A percentile compares a stretch with the other conserved stretches of the same genome.
These are phyloP conservation scores for Gymnopus androsaceus DNA, from an alignment of 1,284 basidiomycete species.

Conservation along the genomic window DNA sequence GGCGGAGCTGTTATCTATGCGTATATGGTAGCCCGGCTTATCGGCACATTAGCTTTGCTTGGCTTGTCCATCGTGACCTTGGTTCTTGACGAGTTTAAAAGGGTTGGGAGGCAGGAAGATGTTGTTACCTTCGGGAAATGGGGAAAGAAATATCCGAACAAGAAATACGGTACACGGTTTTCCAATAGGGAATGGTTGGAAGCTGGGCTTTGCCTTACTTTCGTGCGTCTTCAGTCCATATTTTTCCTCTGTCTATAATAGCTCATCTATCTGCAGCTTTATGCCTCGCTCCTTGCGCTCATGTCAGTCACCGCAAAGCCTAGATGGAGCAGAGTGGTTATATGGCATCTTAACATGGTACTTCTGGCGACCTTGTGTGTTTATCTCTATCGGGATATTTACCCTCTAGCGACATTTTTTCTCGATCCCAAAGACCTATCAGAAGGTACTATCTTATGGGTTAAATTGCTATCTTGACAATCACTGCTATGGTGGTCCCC, in stretches of 20 bases:
- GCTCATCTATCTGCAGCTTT: constrained; percentile 21
- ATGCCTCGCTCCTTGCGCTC: constrained; percentile 34
- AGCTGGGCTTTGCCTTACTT: constrained; percentile 35
- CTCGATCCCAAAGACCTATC: constrained; percentile 32
- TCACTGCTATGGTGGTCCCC: constrained; percentile 38
- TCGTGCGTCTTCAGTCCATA: constrained; percentile 28
- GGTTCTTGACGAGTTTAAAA: constrained; percentile 24
- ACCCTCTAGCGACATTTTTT: constrained; percentile 57
- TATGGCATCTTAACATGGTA: constrained; percentile 37
- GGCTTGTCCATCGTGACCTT: constrained; percentile 37
- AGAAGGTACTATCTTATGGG: constrained; percentile 41
- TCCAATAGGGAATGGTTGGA: constrained; percentile 31
- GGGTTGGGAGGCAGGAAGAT: not conserved
- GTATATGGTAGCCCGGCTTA: constrained; percentile 39
- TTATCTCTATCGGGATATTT: constrained; percentile 68
- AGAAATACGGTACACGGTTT: constrained; percentile 21
- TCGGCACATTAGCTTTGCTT: constrained; percentile 39
- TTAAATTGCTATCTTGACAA: constrained; percentile 34
- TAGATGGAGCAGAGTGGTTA: constrained; percentile 31
- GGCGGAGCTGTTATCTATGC: constrained; percentile 34
- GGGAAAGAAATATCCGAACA: constrained; percentile 27
- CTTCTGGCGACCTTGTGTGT: constrained; percentile 39
- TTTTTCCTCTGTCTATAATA: not conserved
- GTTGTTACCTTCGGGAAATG: constrained; percentile 18
- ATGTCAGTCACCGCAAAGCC: constrained; percentile 29